Evolutionary conservation across 768 basidiomycete genomes (phyloP), one percentile per base, ranked within the genome.

Genomic region (Pilatotrama ljubarskyi): DNA sequence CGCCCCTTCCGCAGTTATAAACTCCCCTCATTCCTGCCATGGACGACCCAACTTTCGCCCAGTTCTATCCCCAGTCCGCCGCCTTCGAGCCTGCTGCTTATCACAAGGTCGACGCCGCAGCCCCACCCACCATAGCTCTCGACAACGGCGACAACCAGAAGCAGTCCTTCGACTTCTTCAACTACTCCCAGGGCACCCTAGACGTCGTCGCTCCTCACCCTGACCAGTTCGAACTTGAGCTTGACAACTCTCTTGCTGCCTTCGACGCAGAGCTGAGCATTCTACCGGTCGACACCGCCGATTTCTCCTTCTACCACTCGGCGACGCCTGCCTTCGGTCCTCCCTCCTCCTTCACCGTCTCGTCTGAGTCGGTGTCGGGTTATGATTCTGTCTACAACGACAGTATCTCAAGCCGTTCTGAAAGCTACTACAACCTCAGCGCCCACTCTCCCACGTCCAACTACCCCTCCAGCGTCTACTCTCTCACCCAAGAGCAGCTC

Each of bases 171-270:
- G 66, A 66, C 60, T 66, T 66, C 61, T 87, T 87, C 78, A 80
- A 84, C 75, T 86, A 85, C 71, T 86, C 87, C 75, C 83, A 84
- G 68, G 79, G 82, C 63, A 81, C 84, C 65, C 77, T 83, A 59
- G 89, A 90, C 76, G 82, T 89, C 75, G 79, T 85, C 67, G 88
- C 87, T 53, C 89, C 90, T 43, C 84, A 88, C 69, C 87, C 89
- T 62, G 90, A 92, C 79, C 80, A 85, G 64, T 93, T 93, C 77
- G 91, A 93, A 72, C 82, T 82, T 51, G 91, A 93, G 75, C 82
- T 93, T 68, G 91, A 91, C 75, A 78, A 78, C 35, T 82, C 78
- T 75, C 83, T 90, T 68, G 84, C 84, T 13, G 84, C 81, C 43
- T 82, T 86, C 71, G 84, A 88, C 77, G 81, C 85, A 63, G 74